Percentiles rank a stretch among this genome's conserved stretches.
phyloP scores from a whole-genome alignment of 2,329 filamentous ascomycete genomes.

The Ceratocystis alfenasii region DNA sequence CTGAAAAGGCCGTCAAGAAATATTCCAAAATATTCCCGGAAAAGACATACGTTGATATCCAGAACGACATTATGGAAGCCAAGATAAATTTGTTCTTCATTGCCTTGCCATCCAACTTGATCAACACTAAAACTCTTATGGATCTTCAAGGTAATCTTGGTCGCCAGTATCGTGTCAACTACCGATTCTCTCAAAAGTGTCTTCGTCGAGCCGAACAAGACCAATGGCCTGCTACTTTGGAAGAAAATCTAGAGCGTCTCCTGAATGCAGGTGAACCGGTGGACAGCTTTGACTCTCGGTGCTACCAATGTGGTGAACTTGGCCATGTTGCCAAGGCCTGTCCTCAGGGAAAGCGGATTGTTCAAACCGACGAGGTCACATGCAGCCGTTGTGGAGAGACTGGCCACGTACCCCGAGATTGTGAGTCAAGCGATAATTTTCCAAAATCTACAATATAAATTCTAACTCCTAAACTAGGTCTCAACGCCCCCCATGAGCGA shows the following conservation, averaged over 20 bases:
- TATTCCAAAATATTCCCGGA: conserved; percentile 51
- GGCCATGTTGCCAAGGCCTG: conserved; percentile 53
- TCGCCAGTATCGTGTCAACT: conserved; percentile 52
- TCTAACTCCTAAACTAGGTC: not conserved
- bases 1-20: conserved; percentile 44
- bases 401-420: not conserved
- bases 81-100: conserved; percentile 49
- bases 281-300: conserved; percentile 46
- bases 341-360: conserved; percentile 43
- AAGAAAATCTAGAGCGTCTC: conserved; percentile 54
- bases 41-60: conserved; percentile 48
- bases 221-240: conserved; percentile 45
- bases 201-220: conserved; percentile 46
- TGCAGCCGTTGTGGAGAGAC: not conserved
- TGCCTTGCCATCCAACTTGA: conserved; percentile 44
- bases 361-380: conserved; percentile 27
- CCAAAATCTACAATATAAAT: not conserved
- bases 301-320: conserved; percentile 50
- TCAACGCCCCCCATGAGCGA: not conserved
- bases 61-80: conserved; percentile 45
- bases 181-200: conserved; percentile 48
- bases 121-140: conserved; percentile 55
- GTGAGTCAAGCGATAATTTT: not conserved
- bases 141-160: conserved; percentile 57
- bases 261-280: conserved; percentile 53